These are phyloP conservation scores for Globisporangium cederbergense DNA, from an alignment of 352 stramenopile species.

Conservation along the genomic window DNA sequence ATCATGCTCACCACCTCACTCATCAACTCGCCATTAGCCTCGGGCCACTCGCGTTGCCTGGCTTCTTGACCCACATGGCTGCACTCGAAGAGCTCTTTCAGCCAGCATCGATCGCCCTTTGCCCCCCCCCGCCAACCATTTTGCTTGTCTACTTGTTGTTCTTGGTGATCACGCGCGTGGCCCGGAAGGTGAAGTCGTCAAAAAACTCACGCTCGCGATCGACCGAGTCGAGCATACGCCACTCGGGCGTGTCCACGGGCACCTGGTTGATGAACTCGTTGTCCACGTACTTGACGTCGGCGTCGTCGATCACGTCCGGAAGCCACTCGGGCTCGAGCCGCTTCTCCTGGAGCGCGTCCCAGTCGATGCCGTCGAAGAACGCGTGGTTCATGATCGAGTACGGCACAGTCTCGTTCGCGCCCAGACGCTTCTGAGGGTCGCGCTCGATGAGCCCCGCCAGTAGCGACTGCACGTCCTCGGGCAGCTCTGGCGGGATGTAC, in stretches of 20 bases:
- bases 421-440: slow-evolving; percentile 69
- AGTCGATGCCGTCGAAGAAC: slow-evolving; percentile 88
- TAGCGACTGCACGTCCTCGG: slow-evolving; percentile 70
- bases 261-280: slow-evolving; percentile 87
- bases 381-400: slow-evolving; percentile 88
- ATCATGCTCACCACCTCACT: neutral
- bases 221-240: slow-evolving; percentile 87
- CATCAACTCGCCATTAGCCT: neutral
- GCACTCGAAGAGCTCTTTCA: neutral
- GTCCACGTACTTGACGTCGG: slow-evolving; percentile 85
- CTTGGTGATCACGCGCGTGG: slow-evolving; percentile 57
- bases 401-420: slow-evolving; percentile 68
- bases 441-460: slow-evolving; percentile 75
- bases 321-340: slow-evolving; percentile 78
- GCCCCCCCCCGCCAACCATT: neutral
- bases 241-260: slow-evolving; percentile 84
- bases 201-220: slow-evolving; percentile 83
- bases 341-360: slow-evolving; percentile 80
- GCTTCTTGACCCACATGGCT: neutral
- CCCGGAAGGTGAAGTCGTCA: slow-evolving; percentile 81
- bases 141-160: slow-evolving; percentile 16
- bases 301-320: slow-evolving; percentile 77
- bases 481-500: slow-evolving; percentile 74
- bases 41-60: neutral
- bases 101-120: neutral